phyloP scores from a whole-genome alignment of 305 asterid genomes.

The Fraxinus sp. region DNA sequence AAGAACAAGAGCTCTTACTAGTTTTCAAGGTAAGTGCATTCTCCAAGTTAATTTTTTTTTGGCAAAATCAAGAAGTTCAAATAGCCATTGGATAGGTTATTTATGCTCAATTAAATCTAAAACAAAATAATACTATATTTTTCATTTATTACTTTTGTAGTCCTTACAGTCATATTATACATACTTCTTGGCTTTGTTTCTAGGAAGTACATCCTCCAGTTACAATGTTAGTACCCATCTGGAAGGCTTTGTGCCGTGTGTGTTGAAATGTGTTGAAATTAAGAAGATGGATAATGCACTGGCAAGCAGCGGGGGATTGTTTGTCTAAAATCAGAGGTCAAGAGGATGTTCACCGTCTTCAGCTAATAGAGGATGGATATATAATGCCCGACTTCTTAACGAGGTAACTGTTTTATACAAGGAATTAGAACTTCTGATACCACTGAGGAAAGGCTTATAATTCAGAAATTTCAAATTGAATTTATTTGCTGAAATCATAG shows the following conservation, averaged over 20 bases:
- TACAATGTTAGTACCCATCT: slow-evolving; percentile 75
- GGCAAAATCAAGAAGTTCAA: background rate
- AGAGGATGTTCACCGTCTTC: background rate
- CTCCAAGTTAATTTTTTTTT: background rate
- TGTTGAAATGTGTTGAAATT: slow-evolving; percentile 15
- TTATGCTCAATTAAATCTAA: no score
- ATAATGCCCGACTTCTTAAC: background rate
- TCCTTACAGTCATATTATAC: background rate
- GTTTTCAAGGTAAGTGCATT: slow-evolving; percentile 67
- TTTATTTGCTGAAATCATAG: background rate
- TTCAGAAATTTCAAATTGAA: background rate
- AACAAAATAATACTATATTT: background rate
- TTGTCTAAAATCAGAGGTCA: background rate
- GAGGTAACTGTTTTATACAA: background rate
- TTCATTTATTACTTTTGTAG: background rate
- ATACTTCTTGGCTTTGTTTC: slow-evolving; percentile 10
- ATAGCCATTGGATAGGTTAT: background rate
- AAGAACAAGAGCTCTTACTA: slow-evolving; percentile 65
- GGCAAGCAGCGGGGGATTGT: background rate
- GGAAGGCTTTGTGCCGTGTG: slow-evolving; percentile 66
- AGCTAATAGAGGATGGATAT: background rate
- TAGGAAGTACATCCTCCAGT: slow-evolving; percentile 74
- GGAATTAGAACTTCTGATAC: background rate
- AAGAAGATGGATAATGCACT: slow-evolving; percentile 11
- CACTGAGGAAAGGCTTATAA: background rate